Conservation (phyloP, 192 early-diverging fungal species). For the Cladochytrium replicatum region DNA sequence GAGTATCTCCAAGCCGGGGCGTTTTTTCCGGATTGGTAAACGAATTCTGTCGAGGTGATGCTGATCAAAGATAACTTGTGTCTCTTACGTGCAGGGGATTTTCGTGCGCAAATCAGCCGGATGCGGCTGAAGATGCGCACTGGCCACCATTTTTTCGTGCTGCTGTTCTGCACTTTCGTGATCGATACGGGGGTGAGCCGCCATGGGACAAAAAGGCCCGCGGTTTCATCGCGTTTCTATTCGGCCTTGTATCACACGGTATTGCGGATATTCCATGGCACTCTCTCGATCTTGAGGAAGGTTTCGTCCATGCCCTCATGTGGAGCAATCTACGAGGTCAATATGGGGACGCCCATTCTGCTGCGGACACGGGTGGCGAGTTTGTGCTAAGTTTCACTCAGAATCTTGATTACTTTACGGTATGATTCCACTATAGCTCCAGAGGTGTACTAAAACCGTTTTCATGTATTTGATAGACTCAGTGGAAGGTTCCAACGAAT, state of each 20-base stretch:
- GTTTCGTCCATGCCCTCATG: conserved; percentile 40
- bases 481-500: conserved; percentile 53
- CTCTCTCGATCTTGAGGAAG: conserved; percentile 36
- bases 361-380: conserved; percentile 58
- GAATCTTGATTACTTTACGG: too few species aligned
- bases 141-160: conserved; percentile 59
- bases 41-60: neutral
- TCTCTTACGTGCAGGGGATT: conserved; percentile 37
- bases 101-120: conserved; percentile 29
- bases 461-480: conserved; percentile 6
- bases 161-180: conserved; percentile 42
- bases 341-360: conserved; percentile 36
- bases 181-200: conserved; percentile 43
- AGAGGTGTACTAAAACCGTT: neutral
- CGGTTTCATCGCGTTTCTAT: conserved; percentile 51
- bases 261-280: conserved; percentile 65
- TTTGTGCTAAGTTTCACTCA: conserved; percentile 44
- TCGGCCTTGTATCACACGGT: conserved; percentile 58
- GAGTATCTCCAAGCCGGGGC: conserved; percentile 35
- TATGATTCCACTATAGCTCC: neutral
- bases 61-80: neutral
- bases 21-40: conserved; percentile 55
- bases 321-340: conserved; percentile 33
- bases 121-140: conserved; percentile 47
- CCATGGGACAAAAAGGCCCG: conserved; percentile 38